These are phyloP conservation scores for Pseudozyma sp. DNA, from an alignment of 1,284 basidiomycete species.

Conservation along the genomic window DNA sequence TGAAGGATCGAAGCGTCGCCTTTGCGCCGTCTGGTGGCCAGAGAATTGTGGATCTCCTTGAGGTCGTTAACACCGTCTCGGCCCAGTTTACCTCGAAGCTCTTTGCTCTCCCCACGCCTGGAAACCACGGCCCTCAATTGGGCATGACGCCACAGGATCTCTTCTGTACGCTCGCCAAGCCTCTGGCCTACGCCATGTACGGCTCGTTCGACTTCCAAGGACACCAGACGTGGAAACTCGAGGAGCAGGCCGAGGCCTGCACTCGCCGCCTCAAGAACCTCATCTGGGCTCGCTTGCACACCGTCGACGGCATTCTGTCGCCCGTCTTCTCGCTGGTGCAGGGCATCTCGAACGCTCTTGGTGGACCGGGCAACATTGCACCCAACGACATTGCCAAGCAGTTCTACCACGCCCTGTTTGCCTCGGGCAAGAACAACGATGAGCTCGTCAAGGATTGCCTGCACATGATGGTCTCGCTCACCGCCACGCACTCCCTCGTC, in stretches of 20 bases:
- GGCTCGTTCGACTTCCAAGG: constrained; percentile 51
- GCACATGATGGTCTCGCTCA: constrained; percentile 49
- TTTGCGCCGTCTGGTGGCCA: constrained; percentile 19
- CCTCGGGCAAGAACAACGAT: constrained; percentile 45
- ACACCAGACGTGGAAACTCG: constrained; percentile 46
- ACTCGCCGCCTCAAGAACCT: constrained; percentile 42
- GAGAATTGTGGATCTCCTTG: constrained; percentile 42
- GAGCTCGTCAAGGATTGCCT: constrained; percentile 44
- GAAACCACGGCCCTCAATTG: constrained; percentile 30
- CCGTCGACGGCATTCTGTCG: constrained; percentile 34
- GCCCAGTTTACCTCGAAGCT: constrained; percentile 44
- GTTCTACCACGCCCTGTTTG: constrained; percentile 45
- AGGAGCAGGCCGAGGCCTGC: constrained; percentile 35
- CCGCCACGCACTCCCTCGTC: constrained; percentile 42
- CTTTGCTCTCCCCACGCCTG: constrained; percentile 43
- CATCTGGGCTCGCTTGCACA: constrained; percentile 46
- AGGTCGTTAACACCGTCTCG: constrained; percentile 43
- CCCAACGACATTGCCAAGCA: constrained; percentile 39
- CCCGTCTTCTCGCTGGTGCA: constrained; percentile 39
- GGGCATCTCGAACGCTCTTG: constrained; percentile 44
- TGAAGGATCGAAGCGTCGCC: constrained; percentile 28
- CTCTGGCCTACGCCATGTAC: constrained; percentile 51
- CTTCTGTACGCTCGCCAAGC: constrained; percentile 27
- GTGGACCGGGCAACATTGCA: constrained; percentile 48
- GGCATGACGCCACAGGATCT: constrained; percentile 41